Evolutionary conservation across 2,329 filamentous ascomycete species (phyloP), one percentile per base, ranked within the genome.

Genomic region (Ophiocordyceps sinensis): DNA sequence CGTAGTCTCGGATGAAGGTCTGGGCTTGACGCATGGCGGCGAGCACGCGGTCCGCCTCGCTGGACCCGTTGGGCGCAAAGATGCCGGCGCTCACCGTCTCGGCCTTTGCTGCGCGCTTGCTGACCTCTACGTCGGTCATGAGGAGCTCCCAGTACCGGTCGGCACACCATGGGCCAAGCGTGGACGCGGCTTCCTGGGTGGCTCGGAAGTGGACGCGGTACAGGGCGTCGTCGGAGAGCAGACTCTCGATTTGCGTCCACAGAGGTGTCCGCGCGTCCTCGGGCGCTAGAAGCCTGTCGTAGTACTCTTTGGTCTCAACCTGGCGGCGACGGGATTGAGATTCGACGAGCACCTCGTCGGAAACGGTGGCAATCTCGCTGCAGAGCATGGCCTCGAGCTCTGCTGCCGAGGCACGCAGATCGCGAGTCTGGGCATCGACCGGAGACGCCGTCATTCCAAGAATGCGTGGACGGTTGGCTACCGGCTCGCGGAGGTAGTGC

Each of bases 401-500:
- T 44, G 65, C 64, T 0, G 85, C 83, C 31, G 84, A 85, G 44
- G 75, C 67, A 14, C 69, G 66, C 26, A 94, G 71, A 48, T 94
- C 79, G 14, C 37, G 50, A 0, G 74, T 73, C 52, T 85, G 82
- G 0, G 85, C 78, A 61, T 96, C 88, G 3, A 95, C 81, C 1
- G 91, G 91, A 0, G 91, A 96, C 8, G 91, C 91, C 2, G 91
- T 98, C 89, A 96, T 95, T 23, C 89, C 89, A 49, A 98, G 83
- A 17, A 98, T 79, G 31, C 79, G 81, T 4, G 91, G 91, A 5
- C 77, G 70, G 0, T 57, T 47, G 1, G 2, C 35, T 12, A 67
- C 61, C 1, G 57, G 49, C 28, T 69, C 64, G 3, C 69, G 60
- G 2, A 76, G 52, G 53, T 95, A 96, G 50, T 85, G 87, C 44